Evolutionary conservation across 2,329 filamentous ascomycete species (phyloP), one percentile per base, ranked within the genome.

Genomic region (Epichloe bromicola): DNA sequence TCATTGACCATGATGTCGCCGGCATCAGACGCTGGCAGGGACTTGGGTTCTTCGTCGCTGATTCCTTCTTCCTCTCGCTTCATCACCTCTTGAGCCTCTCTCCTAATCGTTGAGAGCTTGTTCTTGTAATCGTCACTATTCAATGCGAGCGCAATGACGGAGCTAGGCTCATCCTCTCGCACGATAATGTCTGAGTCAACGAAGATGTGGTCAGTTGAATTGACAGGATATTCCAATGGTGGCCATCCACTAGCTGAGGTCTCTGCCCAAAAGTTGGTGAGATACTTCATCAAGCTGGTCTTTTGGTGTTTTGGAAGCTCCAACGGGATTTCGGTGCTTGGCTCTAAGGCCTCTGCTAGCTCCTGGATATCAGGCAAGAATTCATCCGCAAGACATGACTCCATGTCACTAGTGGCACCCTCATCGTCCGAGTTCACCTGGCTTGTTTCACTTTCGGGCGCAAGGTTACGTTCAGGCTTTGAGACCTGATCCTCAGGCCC

Each of bases 211-310:
- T 98, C 93, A 15, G 84, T 87, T 44, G 85, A 74, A 57, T 80
- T 86, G 55, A 97, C 78, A 3, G 94, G 94, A 61, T 98, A 98
- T 50, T 98, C 93, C 19, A 98, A 76, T 20, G 85, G 80, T 5
- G 85, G 79, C 93, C 93, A 98, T 38, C 91, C 90, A 65, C 89
- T 96, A 23, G 94, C 88, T 46, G 93, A 97, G 49, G 93, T 82
- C 67, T 98, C 94, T 2, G 93, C 94, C 93, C 93, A 98, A 67
- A 98, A 98, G 61, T 91, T 96, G 15, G 89, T 93, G 44, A 98
- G 75, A 72, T 96, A 89, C 63, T 94, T 95, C 80, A 98, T 85
- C 57, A 97, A 73, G 44, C 89, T 96, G 52, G 83, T 90, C 66
- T 91, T 93, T 63, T 96, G 88, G 62, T 97, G 88, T 61, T 88